Percentiles rank a stretch among this genome's conserved stretches.
phyloP scores from a whole-genome alignment of 2,329 filamentous ascomycete species.

The Phaeosphaeria sp. region DNA sequence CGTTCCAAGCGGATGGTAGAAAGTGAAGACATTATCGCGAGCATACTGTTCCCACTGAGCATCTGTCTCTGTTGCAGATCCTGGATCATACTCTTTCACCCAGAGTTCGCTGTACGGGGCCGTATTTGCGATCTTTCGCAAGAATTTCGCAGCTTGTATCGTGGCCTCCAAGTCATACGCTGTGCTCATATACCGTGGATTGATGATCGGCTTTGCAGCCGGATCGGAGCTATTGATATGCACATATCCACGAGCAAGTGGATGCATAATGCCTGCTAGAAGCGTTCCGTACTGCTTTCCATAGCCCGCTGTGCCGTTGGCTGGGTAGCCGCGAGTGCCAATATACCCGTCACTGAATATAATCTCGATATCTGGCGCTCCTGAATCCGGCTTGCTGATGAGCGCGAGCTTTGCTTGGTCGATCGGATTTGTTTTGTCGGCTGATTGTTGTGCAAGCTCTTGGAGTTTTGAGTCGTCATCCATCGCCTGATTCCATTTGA shows the following conservation, averaged over 20 bases:
- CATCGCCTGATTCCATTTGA: constrained; percentile 51
- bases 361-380: constrained; percentile 51
- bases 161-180: constrained; percentile 24
- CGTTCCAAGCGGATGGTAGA: constrained; percentile 42
- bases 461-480: constrained; percentile 23
- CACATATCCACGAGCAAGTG: constrained; percentile 32
- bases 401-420: constrained; percentile 40
- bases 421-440: constrained; percentile 15
- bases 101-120: constrained; percentile 33
- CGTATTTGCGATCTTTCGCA: constrained; percentile 27
- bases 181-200: constrained; percentile 28
- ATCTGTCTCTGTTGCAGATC: constrained; percentile 20
- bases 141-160: constrained; percentile 21
- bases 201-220: constrained; percentile 19
- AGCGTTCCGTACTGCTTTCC: constrained; percentile 34
- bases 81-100: constrained; percentile 36
- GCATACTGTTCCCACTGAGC: constrained; percentile 26
- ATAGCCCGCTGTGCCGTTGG: constrained; percentile 26
- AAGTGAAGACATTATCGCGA: constrained; percentile 15
- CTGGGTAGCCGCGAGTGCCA: constrained; percentile 43
- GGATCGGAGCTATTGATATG: constrained; percentile 24
- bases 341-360: constrained; percentile 55
- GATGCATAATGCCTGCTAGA: constrained; percentile 38
- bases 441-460: constrained; percentile 16
- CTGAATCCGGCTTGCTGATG: constrained; percentile 27